These are phyloP conservation scores for Ceratobasidium sp. DNA, from an alignment of 1,284 basidiomycete genomes.

Conservation along the genomic window DNA sequence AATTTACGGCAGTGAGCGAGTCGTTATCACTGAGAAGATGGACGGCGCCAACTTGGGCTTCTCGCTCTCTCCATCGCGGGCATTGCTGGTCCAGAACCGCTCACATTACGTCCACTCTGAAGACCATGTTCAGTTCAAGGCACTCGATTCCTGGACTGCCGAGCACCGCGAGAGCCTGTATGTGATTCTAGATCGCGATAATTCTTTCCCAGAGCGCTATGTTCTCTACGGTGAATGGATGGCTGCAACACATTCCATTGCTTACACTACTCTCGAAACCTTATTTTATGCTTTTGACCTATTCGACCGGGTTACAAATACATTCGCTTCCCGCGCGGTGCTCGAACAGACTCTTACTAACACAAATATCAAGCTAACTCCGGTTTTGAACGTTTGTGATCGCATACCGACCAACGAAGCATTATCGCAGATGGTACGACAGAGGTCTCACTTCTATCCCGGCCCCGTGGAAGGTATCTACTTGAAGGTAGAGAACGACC, in stretches of 20 bases:
- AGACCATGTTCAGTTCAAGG: constrained; percentile 72
- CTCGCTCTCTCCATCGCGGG: constrained; percentile 66
- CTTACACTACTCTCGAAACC: constrained; percentile 68
- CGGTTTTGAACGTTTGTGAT: constrained; percentile 62
- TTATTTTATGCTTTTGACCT: constrained; percentile 73
- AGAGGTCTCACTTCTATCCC: constrained; percentile 64
- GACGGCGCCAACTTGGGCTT: constrained; percentile 79
- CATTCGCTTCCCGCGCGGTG: constrained; percentile 62
- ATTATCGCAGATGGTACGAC: constrained; percentile 64
- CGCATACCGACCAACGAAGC: constrained; percentile 60
- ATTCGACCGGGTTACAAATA: constrained; percentile 66
- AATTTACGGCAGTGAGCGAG: constrained; percentile 51
- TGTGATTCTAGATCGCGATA: constrained; percentile 65
- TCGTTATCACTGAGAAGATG: constrained; percentile 73
- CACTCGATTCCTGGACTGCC: constrained; percentile 69
- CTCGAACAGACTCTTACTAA: constrained; percentile 59
- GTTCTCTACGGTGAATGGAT: constrained; percentile 76
- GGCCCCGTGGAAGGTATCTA: constrained; percentile 72
- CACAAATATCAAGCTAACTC: constrained; percentile 64
- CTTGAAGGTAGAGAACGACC: constrained; percentile 67
- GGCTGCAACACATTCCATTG: constrained; percentile 72
- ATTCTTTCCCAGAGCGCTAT: constrained; percentile 69
- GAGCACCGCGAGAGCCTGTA: constrained; percentile 64
- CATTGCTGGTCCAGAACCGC: constrained; percentile 73
- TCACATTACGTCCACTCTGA: constrained; percentile 71